Conservation (phyloP, 208 protist species). For the Crithidia brevicula region DNA sequence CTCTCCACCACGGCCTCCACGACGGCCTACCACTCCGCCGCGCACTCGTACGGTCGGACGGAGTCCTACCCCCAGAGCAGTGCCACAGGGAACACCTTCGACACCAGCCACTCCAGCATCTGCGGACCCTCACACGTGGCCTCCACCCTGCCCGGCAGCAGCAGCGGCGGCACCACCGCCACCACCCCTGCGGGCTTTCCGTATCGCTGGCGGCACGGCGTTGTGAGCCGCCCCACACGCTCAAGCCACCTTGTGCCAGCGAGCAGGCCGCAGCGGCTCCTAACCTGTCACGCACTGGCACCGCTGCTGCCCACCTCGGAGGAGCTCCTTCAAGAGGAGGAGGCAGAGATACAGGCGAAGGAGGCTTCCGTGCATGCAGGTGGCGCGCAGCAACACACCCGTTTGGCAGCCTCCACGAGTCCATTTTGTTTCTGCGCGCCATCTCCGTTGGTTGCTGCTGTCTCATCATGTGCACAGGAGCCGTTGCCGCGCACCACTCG, state of each 20-base stretch:
- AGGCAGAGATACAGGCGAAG: not conserved
- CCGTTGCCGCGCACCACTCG: conserved; percentile 5
- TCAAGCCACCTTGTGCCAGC: not conserved
- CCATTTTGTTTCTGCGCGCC: not conserved
- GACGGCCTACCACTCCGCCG: conserved; percentile 15
- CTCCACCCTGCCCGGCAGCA: conserved; percentile 14
- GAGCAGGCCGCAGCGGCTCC: not conserved
- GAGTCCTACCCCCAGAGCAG: conserved; percentile 8
- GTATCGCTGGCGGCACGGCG: conserved; percentile 10
- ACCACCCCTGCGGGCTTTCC: not conserved
- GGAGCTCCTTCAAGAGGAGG: conserved; percentile 11
- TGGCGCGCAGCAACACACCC: too few relatives aligned
- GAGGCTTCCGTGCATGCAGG: not conserved
- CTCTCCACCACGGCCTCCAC: conserved; percentile 13
- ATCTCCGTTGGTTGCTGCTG: not conserved
- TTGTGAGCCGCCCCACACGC: not conserved
- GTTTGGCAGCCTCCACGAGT: too few relatives aligned
- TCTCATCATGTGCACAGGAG: not conserved
- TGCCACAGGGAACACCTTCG: conserved; percentile 8
- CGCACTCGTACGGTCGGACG: not conserved
- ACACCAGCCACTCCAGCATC: not conserved
- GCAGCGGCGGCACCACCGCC: not conserved
- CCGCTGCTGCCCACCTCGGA: conserved; percentile 22
- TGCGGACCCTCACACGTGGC: not conserved
- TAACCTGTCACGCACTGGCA: conserved; percentile 13